A percentile compares a stretch with the other conserved stretches of the same genome.
Evolutionary conservation across 2,329 filamentous ascomycete species (phyloP).

Genomic region (Emergomyces pasteurianus): DNA sequence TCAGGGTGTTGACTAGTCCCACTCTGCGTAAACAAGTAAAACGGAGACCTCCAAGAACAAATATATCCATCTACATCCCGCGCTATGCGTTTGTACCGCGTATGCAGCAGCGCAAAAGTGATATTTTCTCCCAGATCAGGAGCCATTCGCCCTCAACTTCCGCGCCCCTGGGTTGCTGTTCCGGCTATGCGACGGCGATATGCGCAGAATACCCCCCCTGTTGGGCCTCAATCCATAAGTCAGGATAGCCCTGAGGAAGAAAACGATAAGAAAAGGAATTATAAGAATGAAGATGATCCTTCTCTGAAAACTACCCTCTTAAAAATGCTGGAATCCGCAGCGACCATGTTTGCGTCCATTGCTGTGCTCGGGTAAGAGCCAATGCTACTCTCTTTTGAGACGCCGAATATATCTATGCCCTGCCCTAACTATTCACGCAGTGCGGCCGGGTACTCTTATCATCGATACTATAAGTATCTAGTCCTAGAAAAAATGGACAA

Average conservation of each 20-base stretch:
- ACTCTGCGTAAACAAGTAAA: neutral
- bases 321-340: slow-evolving; percentile 63
- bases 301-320: slow-evolving; percentile 29
- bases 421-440: slow-evolving; percentile 12
- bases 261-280: slow-evolving; percentile 14
- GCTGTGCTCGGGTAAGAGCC: slow-evolving; percentile 49
- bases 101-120: slow-evolving; percentile 1
- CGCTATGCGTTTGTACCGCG: slow-evolving; percentile 5
- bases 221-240: slow-evolving; percentile 8
- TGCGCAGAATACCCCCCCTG: slow-evolving; percentile 8
- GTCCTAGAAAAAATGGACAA: slow-evolving; percentile 87
- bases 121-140: slow-evolving; percentile 2
- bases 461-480: slow-evolving; percentile 75
- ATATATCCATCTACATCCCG: neutral
- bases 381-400: slow-evolving; percentile 16
- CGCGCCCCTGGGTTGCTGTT: slow-evolving; percentile 2
- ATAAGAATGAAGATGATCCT: slow-evolving; percentile 17
- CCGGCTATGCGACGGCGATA: slow-evolving; percentile 5
- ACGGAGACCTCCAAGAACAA: neutral
- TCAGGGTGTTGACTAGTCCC: neutral
- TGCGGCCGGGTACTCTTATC: slow-evolving; percentile 62
- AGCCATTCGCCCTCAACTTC: slow-evolving; percentile 2
- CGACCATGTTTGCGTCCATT: slow-evolving; percentile 65
- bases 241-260: slow-evolving; percentile 21
- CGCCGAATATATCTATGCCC: too few relatives aligned